phyloP scores from a whole-genome alignment of 176 grass and related monocot genomes.

The Triticum dicoccoides region DNA sequence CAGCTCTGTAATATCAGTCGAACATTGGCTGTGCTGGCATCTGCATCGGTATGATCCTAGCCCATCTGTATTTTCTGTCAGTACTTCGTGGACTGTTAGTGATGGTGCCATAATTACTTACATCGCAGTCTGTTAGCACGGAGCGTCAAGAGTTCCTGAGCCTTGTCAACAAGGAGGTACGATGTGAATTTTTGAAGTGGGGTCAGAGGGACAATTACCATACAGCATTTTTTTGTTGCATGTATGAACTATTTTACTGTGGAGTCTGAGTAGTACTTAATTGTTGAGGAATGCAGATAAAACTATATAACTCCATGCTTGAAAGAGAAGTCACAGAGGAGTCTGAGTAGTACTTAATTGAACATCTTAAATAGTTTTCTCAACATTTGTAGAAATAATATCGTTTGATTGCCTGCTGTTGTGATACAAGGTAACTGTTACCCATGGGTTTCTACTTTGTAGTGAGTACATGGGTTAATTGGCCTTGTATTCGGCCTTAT shows the following conservation, averaged over 20 bases:
- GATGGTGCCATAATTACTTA: slow-evolving; percentile 7
- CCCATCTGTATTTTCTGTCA: too few relatives aligned
- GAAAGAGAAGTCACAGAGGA: neutral
- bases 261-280: neutral
- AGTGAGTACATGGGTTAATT: neutral
- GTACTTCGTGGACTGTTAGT: too few relatives aligned
- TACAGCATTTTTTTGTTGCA: neutral
- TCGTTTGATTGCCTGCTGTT: too few relatives aligned
- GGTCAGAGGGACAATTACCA: too few relatives aligned
- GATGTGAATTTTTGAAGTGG: too few relatives aligned
- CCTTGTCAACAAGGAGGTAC: slow-evolving; percentile 98
- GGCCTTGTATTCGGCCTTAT: neutral
- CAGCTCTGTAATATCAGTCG: too few relatives aligned
- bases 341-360: too few relatives aligned
- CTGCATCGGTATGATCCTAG: too few relatives aligned
- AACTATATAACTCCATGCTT: slow-evolving; percentile 81
- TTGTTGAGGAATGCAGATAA: slow-evolving; percentile 63
- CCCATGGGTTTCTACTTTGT: neutral
- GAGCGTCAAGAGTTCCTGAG: slow-evolving; percentile 92
- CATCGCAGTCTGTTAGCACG: slow-evolving; percentile 96
- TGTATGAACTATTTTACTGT: slow-evolving; percentile 19
- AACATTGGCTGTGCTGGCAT: too few relatives aligned
- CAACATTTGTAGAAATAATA: too few relatives aligned
- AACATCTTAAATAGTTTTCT: too few relatives aligned
- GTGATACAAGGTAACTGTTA: neutral